Evolutionary conservation across 306 rosid genomes (phyloP), one percentile per base, ranked within the genome.

Genomic region (Amphicarpaea edgeworthii): DNA sequence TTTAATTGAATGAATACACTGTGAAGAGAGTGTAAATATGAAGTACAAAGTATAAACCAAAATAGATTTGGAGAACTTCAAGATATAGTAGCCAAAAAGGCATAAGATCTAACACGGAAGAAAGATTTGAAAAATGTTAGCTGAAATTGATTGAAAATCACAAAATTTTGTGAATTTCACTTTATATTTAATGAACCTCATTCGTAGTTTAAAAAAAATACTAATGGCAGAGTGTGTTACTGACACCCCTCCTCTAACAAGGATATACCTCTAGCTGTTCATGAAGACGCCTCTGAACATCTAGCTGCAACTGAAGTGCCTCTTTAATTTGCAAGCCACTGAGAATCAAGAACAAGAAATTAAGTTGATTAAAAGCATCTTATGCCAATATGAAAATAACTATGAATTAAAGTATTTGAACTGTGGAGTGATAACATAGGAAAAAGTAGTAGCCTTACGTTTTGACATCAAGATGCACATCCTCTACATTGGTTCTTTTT

Each of bases 211-310:
- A 3, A 0, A 30, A 30, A 30, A 30, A 30, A 30, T 30, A 30
- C 7, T 30, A 30, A 30, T 30, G 7, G 4, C 1, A 30, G 5
- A 30, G 37, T 30, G 7, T 30, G 37, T 30, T 3, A 30, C 37
- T 30, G 6, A 4, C 7, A 30, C 7, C 5, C 37, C 37, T 30
- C 37, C 37, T 30, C 37, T 23, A 14, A 23, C 51, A 21, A 37
- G 45, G 30, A 64, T 38, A n/a, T 80, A 94, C 98, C 95, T 94
- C 98, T 37, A 94, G 83, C 49, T 94, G 98, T 76, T 92, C 98
- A 70, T 92, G 98, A 59, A 94, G 98, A 38, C 85, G 87, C 85
- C 88, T 84, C 82, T 94, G 98, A 64, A 87, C 98, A 75, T 94
- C 97, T 66, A 94, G 78, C 66, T 94, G 98, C 55, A 92, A 80